phyloP scores from a whole-genome alignment of 345 rosid species.

The Eucalyptus marginata region DNA sequence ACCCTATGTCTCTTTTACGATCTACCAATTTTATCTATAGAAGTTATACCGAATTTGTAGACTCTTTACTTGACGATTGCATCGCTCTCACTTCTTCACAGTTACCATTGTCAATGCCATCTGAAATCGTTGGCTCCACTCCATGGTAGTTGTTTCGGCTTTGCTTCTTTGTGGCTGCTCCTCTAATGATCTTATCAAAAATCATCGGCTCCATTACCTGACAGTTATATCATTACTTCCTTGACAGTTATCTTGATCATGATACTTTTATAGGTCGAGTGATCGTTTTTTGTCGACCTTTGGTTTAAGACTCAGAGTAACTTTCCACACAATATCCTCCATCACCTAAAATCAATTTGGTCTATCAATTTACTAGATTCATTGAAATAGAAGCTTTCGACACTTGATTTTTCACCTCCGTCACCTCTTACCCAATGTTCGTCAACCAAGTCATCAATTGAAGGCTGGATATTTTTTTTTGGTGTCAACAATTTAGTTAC shows the following conservation, averaged over 20 bases:
- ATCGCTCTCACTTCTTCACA: neutral
- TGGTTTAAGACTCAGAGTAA: neutral
- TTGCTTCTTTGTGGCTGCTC: neutral
- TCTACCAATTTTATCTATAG: neutral
- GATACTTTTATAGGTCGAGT: neutral
- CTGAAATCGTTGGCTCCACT: neutral
- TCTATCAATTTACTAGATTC: neutral
- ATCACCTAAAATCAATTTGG: neutral
- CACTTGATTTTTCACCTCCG: neutral
- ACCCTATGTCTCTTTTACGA: neutral
- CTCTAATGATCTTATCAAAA: neutral
- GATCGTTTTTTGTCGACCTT: neutral
- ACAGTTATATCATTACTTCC: neutral
- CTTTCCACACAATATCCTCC: neutral
- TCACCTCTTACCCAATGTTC: neutral
- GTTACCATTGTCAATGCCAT: neutral
- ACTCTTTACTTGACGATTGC: neutral
- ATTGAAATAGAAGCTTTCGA: neutral
- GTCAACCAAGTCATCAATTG: neutral
- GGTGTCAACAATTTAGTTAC: neutral
- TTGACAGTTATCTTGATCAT: neutral
- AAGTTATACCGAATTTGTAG: neutral
- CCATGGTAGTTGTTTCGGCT: neutral
- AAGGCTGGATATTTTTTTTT: neutral
- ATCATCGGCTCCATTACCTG: neutral